Conservation (phyloP, 2,329 filamentous ascomycete species). For the Aspergillus transmontanensis region DNA sequence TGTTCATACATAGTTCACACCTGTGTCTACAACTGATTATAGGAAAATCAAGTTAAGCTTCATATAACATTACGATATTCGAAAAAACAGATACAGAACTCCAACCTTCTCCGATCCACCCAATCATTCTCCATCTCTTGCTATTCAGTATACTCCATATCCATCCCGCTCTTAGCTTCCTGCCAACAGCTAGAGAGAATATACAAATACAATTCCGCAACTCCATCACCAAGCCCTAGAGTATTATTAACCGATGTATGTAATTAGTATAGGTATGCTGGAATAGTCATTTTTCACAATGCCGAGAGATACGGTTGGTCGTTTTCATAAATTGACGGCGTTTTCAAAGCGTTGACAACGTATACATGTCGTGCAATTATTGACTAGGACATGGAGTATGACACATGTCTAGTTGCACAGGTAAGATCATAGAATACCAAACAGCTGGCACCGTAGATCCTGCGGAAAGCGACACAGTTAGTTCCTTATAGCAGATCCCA, state of each 20-base stretch:
- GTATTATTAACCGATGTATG: not conserved
- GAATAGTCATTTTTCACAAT: not conserved
- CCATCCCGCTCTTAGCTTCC: not conserved
- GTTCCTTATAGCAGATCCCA: not conserved
- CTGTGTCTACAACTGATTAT: not conserved
- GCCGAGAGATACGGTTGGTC: not conserved
- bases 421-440: not conserved
- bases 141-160: not conserved
- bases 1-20: not conserved
- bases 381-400: not conserved
- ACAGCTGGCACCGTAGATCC: not conserved
- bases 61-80: constrained; percentile 1
- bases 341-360: not conserved
- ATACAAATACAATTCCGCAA: not conserved
- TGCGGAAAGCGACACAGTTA: not conserved
- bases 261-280: not conserved
- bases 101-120: not conserved
- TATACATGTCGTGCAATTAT: not conserved
- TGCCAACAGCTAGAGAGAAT: not conserved
- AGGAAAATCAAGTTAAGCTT: not conserved
- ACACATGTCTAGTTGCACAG: not conserved
- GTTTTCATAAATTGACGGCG: not conserved
- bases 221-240: not conserved
- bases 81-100: constrained; percentile 2
- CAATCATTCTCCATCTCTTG: not conserved